Base-by-base conservation (phyloP, 108 stramenopile species). In the Chaetoceros tenuissimus region DNA sequence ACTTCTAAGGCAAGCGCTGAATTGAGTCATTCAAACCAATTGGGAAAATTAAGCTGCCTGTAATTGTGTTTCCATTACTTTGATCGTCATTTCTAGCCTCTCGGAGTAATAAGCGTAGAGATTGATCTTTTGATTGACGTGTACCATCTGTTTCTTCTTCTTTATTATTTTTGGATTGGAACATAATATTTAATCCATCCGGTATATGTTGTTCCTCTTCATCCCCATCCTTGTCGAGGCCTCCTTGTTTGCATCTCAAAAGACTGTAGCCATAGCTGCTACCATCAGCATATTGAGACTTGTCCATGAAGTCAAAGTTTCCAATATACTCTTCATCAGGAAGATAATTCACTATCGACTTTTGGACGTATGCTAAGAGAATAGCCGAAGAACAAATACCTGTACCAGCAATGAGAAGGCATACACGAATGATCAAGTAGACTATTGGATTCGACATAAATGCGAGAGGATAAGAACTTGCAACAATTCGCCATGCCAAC, bases 361-460 rank as follows among this genome's bases (percentile, higher is more conserved):
- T 66, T 17, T 45, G 17, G 48, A 21, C 23, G 21, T 23, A 23
- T 2, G 45, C 64, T 20, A 66, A 48, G 3, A 66, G 30, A 56
- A 56, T 59, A 1, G 64, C 56, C 1, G 58, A 47, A 3, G 66
- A 28, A 40, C 57, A 62, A 27, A 72, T 17, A 31, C 72, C 72
- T 24, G 63, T 55, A 26, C 17, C 16, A n/a, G 68, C 72, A 8
- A 74, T 25, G 40, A 24, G n/a, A 5, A 74, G 47, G 48, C 68
- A 69, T 25, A 69, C 28, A 18, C 55, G 46, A 50, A 69, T 74
- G 56, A 66, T 64, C 13, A 55, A 21, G 54, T 66, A 64, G 40
- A 64, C 61, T 43, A 74, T 7, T 5, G 73, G 73, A 56, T 74
- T 74, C 29, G 59, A 55, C 25, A 74, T 24, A 46, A 74, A 74